phyloP scores from a whole-genome alignment of 192 early-diverging fungal genomes.

The Rhizophagus clarus region DNA sequence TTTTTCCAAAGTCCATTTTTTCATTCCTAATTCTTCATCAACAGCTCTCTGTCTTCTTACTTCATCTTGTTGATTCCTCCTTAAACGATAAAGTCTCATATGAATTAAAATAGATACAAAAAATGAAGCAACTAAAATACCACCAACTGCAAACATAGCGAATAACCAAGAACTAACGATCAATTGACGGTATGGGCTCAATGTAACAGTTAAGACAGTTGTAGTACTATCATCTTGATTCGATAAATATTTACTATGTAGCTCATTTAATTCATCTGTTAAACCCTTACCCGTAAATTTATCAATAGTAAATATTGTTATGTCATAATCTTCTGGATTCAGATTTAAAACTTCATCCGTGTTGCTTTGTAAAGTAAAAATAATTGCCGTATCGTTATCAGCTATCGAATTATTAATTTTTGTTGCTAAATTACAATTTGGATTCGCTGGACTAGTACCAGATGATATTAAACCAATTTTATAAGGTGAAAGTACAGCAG shows the following conservation, averaged over 20 bases:
- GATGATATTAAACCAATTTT: not conserved
- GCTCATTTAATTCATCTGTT: not conserved
- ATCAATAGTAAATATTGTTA: not conserved
- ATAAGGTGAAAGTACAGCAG: not conserved
- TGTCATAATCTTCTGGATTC: not conserved
- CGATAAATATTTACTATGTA: not conserved
- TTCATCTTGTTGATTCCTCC: conserved; percentile 11
- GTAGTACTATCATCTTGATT: not conserved
- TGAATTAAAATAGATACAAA: conserved; percentile 19
- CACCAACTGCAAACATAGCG: conserved; percentile 25
- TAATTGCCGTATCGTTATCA: not conserved
- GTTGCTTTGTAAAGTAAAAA: not conserved
- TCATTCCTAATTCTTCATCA: conserved; percentile 14
- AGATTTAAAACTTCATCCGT: not conserved
- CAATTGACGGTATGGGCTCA: not conserved
- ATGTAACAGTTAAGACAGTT: not conserved
- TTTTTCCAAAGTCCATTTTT: conserved; percentile 22
- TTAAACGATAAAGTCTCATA: conserved; percentile 11
- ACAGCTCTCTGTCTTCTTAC: not conserved
- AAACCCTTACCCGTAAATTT: not conserved
- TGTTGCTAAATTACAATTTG: not conserved
- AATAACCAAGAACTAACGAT: conserved; percentile 15
- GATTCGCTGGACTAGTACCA: too few species aligned
- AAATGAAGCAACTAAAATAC: conserved; percentile 12
- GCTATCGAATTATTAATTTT: not conserved